Percentiles rank a stretch among this genome's conserved stretches.
Evolutionary conservation across 2,329 filamentous ascomycete genomes (phyloP).

Genomic region (Colletotrichum sp.): DNA sequence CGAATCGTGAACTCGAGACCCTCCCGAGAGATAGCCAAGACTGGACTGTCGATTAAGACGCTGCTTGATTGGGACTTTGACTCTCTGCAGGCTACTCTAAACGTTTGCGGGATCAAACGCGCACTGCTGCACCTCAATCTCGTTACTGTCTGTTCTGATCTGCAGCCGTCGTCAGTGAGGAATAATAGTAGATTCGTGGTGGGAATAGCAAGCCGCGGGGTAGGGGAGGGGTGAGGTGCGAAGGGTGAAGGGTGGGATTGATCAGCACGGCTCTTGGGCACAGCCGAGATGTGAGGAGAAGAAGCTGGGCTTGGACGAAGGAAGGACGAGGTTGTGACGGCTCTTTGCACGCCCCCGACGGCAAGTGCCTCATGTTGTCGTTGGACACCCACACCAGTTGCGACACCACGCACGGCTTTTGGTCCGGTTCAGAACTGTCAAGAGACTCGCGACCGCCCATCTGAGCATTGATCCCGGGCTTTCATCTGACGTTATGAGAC

Average conservation of each 20-base stretch:
- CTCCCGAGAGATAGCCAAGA: not conserved
- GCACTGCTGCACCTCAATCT: not conserved
- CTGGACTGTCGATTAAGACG: not conserved
- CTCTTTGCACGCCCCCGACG: not conserved
- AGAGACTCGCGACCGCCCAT: not conserved
- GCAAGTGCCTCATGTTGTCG: slow-evolving; percentile 1
- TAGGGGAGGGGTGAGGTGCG: not conserved
- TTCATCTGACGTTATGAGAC: slow-evolving; percentile 8
- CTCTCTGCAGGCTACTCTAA: not conserved
- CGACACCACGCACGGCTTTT: not conserved
- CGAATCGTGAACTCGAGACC: not conserved
- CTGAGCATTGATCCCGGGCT: not conserved
- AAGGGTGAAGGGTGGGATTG: not conserved
- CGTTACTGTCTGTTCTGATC: not conserved
- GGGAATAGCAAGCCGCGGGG: not conserved
- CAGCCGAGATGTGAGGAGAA: slow-evolving; percentile 3
- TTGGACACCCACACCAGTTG: not conserved
- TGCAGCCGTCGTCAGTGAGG: not conserved
- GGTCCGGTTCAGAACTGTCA: not conserved
- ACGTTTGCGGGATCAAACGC: not conserved
- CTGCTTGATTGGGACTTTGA: not conserved
- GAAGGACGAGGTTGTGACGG: not conserved
- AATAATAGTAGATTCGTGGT: not conserved
- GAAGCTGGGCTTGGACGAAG: not conserved
- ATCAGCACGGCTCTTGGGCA: slow-evolving; percentile 13